Percentiles rank a stretch among this genome's conserved stretches.
Evolutionary conservation across 2,329 filamentous ascomycete genomes (phyloP).

Genomic region (Beauveria sp.): DNA sequence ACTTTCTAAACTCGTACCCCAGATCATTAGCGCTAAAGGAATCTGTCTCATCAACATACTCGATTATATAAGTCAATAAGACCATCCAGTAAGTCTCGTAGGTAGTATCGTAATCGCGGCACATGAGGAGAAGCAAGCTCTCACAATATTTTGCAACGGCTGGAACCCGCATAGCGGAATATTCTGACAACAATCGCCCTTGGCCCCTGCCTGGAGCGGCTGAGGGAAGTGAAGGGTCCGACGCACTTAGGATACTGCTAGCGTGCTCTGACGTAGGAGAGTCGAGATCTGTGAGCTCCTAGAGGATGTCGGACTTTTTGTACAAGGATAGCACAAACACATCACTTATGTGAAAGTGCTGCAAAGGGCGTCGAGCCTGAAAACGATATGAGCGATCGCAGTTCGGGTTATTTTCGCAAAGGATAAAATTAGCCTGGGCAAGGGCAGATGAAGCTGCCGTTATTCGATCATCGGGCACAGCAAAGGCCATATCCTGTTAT

Average conservation of each 20-base stretch:
- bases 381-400: neutral
- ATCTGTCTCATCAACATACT: neutral
- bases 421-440: neutral
- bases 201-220: neutral
- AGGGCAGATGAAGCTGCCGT: neutral
- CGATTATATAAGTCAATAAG: neutral
- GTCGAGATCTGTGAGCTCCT: neutral
- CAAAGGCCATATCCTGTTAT: neutral
- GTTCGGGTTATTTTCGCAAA: neutral
- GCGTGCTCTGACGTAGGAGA: neutral
- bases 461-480: neutral
- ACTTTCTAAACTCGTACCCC: neutral
- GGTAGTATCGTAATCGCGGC: neutral
- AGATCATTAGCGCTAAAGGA: neutral
- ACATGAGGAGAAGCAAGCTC: neutral
- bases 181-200: neutral
- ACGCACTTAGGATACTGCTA: neutral
- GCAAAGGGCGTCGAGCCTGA: neutral
- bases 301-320: constrained; percentile 1
- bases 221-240: neutral
- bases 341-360: constrained; percentile 1
- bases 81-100: neutral
- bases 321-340: constrained; percentile 1
- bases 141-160: neutral
- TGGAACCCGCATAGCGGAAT: neutral